These are phyloP conservation scores for Trichosporon inkin DNA, from an alignment of 1,284 basidiomycete species.

Conservation along the genomic window DNA sequence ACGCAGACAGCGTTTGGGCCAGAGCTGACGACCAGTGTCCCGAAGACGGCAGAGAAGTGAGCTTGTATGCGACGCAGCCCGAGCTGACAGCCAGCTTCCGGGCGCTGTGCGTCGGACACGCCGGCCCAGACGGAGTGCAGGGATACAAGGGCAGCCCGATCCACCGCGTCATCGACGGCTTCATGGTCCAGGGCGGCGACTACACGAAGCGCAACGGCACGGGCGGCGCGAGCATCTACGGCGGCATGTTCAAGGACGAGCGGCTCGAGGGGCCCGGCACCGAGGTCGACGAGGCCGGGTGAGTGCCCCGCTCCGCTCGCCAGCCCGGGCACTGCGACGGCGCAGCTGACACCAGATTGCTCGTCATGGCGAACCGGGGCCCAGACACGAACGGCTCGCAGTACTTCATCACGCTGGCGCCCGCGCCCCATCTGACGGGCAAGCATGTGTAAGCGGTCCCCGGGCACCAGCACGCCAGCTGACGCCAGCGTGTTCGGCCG, in stretches of 20 bases:
- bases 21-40: slow-evolving; percentile 55
- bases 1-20: too few species aligned
- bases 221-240: slow-evolving; percentile 53
- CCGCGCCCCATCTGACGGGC: slow-evolving; percentile 51
- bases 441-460: slow-evolving; percentile 52
- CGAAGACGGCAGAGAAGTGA: slow-evolving; percentile 82
- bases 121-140: slow-evolving; percentile 62
- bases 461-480: neutral
- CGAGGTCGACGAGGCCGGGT: slow-evolving; percentile 48
- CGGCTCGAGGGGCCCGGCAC: slow-evolving; percentile 40
- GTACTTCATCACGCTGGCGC: slow-evolving; percentile 50
- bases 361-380: slow-evolving; percentile 63
- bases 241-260: slow-evolving; percentile 48
- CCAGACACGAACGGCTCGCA: slow-evolving; percentile 58
- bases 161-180: slow-evolving; percentile 73
- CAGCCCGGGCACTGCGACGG: neutral
- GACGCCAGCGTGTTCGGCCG: slow-evolving; percentile 50
- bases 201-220: slow-evolving; percentile 57
- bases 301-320: slow-evolving; percentile 14
- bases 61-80: slow-evolving; percentile 28
- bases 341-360: slow-evolving; percentile 32
- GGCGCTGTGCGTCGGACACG: slow-evolving; percentile 80
- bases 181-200: slow-evolving; percentile 82
- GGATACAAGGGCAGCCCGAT: slow-evolving; percentile 77
- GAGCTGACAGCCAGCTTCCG: slow-evolving; percentile 63